Conservation (phyloP, 345 rosid species). For the Theobroma cacao region DNA sequence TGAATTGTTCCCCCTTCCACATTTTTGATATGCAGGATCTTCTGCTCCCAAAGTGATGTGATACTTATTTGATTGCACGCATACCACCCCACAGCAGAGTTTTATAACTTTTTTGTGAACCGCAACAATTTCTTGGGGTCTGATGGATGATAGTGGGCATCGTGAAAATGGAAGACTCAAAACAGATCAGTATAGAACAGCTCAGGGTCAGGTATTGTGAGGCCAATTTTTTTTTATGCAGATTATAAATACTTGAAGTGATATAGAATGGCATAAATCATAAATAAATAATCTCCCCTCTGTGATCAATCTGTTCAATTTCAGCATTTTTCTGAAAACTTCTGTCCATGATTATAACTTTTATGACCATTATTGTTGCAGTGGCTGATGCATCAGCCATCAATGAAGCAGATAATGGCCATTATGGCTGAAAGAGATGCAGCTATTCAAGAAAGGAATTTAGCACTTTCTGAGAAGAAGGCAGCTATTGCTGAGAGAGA, state of each 20-base stretch:
- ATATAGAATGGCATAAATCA: neutral
- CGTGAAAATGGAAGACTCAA: conserved; percentile 90
- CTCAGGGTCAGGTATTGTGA: conserved; percentile 82
- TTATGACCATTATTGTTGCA: conserved; percentile 33
- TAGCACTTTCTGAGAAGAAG: conserved; percentile 89
- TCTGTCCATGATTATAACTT: conserved; percentile 14
- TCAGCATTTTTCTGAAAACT: neutral
- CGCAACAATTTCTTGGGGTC: conserved; percentile 19
- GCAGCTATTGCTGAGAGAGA: conserved; percentile 92
- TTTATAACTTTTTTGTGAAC: conserved; percentile 2
- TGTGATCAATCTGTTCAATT: neutral
- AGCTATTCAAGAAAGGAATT: conserved; percentile 84
- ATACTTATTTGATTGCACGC: conserved; percentile 20
- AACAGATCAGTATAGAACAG: conserved; percentile 63
- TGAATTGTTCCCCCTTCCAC: neutral
- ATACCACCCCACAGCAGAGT: conserved; percentile 9
- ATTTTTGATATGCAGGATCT: conserved; percentile 19
- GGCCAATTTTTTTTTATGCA: conserved; percentile 9
- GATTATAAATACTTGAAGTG: neutral
- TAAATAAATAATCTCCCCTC: neutral
- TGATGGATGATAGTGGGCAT: conserved; percentile 94
- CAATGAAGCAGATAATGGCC: conserved; percentile 98
- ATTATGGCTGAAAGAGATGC: conserved; percentile 97
- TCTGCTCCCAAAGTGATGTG: neutral
- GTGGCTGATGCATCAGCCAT: conserved; percentile 98